Evolutionary conservation across 257 asterid genomes (phyloP).

Genomic region (Solanum pinnatisectum): DNA sequence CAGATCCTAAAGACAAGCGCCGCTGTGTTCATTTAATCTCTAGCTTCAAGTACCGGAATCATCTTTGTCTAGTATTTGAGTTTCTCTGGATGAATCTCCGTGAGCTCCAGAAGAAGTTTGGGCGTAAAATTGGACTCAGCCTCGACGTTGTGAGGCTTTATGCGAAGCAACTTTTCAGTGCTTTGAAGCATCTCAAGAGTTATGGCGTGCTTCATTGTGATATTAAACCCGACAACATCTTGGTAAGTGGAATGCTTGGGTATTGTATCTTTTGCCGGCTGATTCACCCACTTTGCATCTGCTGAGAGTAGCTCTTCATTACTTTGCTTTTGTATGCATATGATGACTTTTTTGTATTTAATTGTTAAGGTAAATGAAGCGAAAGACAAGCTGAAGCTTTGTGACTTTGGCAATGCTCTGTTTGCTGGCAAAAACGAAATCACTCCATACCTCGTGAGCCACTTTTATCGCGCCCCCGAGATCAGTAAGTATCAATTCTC

Average conservation of each 20-base stretch:
- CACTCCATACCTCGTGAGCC: constrained; percentile 95
- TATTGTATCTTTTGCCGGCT: neutral
- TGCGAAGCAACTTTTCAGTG: constrained; percentile 92
- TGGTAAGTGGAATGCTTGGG: constrained; percentile 41
- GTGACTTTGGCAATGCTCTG: constrained; percentile 98
- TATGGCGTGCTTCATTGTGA: constrained; percentile 98
- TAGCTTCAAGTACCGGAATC: constrained; percentile 91
- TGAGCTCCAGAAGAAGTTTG: constrained; percentile 92
- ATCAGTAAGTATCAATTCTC: constrained; percentile 51
- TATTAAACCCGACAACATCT: constrained; percentile 96
- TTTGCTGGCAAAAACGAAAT: constrained; percentile 95
- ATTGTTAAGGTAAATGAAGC: constrained; percentile 72
- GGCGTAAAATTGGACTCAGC: constrained; percentile 96
- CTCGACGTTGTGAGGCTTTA: constrained; percentile 93
- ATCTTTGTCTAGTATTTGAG: constrained; percentile 97
- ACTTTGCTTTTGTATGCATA: neutral
- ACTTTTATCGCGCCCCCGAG: constrained; percentile 92
- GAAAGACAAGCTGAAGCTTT: constrained; percentile 77
- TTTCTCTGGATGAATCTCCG: constrained; percentile 99
- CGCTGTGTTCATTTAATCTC: constrained; percentile 91
- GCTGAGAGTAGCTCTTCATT: neutral
- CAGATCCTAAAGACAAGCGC: constrained; percentile 89
- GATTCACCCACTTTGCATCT: neutral
- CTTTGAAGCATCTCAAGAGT: constrained; percentile 81
- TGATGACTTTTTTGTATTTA: constrained; percentile 2